A percentile compares a stretch with the other conserved stretches of the same genome.
Conservation (phyloP, 2,329 filamentous ascomycete species). For the Colletotrichum trifolii region DNA sequence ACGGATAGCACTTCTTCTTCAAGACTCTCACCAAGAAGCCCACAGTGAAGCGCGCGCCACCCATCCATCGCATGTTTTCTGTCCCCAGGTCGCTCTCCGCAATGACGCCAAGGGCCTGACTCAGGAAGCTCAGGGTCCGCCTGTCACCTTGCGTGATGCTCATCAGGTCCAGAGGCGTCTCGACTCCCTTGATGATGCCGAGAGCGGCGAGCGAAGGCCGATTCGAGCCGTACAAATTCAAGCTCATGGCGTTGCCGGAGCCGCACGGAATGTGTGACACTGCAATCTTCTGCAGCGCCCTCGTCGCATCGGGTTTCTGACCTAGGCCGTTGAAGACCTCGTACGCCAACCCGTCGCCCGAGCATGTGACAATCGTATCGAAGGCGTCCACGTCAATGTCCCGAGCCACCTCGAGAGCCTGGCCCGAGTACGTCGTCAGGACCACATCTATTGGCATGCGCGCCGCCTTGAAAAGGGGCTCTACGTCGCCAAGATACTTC, state of each 20-base stretch:
- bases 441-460: conserved; percentile 80
- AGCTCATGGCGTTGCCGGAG: conserved; percentile 92
- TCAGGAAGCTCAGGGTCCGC: conserved; percentile 87
- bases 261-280: conserved; percentile 92
- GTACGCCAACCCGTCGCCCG: conserved; percentile 90
- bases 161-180: conserved; percentile 86
- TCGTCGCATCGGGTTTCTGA: conserved; percentile 77
- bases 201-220: conserved; percentile 81
- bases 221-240: conserved; percentile 87
- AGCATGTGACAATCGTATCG: conserved; percentile 89
- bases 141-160: conserved; percentile 85
- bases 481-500: conserved; percentile 79
- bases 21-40: conserved; percentile 84
- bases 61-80: conserved; percentile 94
- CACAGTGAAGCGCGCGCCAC: conserved; percentile 83
- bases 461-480: conserved; percentile 86
- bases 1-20: conserved; percentile 83
- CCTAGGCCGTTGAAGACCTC: conserved; percentile 96
- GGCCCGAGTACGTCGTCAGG: conserved; percentile 76
- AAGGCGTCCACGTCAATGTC: conserved; percentile 81
- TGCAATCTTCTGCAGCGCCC: conserved; percentile 80
- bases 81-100: conserved; percentile 92
- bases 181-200: conserved; percentile 85
- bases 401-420: conserved; percentile 82
- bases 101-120: conserved; percentile 88